Conservation (phyloP, 148 eudicot species). For the Fagopyrum tataricum region DNA sequence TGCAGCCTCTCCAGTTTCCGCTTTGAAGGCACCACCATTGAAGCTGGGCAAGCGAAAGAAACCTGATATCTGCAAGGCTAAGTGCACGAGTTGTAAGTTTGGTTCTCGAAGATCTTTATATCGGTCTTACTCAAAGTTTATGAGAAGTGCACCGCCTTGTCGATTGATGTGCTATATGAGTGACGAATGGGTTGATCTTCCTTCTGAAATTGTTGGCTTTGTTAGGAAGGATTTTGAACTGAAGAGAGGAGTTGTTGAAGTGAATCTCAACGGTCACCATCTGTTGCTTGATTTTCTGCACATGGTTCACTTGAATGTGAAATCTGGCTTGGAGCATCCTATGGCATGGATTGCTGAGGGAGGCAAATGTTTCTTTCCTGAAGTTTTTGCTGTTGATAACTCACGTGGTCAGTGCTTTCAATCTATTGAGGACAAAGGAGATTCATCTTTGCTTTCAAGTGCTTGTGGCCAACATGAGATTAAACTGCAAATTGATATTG, state of each 20-base stretch:
- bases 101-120: conserved; percentile 32
- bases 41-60: conserved; percentile 67
- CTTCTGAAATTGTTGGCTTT: conserved; percentile 35
- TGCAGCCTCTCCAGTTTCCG: conserved; percentile 24
- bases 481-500: conserved; percentile 72
- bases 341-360: conserved; percentile 93
- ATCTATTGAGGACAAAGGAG: conserved; percentile 25
- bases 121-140: conserved; percentile 50
- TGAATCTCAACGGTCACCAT: conserved; percentile 35
- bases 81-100: conserved; percentile 28
- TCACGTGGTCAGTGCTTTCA: conserved; percentile 26
- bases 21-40: conserved; percentile 17
- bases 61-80: conserved; percentile 34
- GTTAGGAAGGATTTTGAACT: conserved; percentile 51
- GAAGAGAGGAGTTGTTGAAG: conserved; percentile 57
- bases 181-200: conserved; percentile 71
- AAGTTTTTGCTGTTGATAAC: conserved; percentile 33
- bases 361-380: conserved; percentile 81
- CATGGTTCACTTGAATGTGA: conserved; percentile 64
- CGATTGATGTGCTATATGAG: conserved; percentile 68
- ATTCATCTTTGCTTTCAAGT: conserved; percentile 18
- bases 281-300: conserved; percentile 63
- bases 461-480: conserved; percentile 37
- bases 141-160: conserved; percentile 49
- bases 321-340: conserved; percentile 48